Conservation (phyloP, 2,329 filamentous ascomycete genomes). For the Ceratocystis variospora region DNA sequence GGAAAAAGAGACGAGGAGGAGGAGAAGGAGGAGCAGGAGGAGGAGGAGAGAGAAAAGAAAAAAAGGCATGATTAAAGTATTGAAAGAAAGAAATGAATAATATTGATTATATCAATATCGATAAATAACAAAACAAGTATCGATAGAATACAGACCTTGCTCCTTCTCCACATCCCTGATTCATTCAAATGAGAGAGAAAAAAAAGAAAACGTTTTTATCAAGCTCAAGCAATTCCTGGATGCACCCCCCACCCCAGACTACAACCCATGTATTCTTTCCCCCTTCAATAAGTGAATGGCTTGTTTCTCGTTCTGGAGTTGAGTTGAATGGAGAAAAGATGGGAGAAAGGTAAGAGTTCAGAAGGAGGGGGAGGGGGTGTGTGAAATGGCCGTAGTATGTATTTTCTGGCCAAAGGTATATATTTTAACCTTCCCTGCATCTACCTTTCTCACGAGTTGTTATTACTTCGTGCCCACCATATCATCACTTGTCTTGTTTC, state of each 20-base stretch:
- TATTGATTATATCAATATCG: background rate
- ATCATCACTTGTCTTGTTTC: slow-evolving; percentile 2
- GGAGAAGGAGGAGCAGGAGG: background rate
- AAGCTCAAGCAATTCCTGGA: background rate
- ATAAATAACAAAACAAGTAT: background rate
- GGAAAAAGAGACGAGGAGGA: background rate
- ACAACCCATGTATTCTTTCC: background rate
- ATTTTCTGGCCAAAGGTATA: background rate
- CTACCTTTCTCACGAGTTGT: background rate
- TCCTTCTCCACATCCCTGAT: background rate
- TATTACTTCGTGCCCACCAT: background rate
- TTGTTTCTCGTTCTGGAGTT: background rate
- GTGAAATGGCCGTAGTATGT: background rate
- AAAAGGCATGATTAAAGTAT: background rate
- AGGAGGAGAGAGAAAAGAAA: background rate
- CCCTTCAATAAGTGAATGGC: background rate
- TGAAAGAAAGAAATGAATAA: background rate
- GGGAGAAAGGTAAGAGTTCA: background rate
- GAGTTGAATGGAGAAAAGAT: background rate
- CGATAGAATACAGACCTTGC: background rate
- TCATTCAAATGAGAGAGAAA: background rate
- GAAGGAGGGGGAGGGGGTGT: background rate
- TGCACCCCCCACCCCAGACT: background rate
- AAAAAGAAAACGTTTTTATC: background rate
- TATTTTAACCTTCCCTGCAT: slow-evolving; percentile 7